phyloP scores from a whole-genome alignment of 83 land plant species.

The Larix sibirica region DNA sequence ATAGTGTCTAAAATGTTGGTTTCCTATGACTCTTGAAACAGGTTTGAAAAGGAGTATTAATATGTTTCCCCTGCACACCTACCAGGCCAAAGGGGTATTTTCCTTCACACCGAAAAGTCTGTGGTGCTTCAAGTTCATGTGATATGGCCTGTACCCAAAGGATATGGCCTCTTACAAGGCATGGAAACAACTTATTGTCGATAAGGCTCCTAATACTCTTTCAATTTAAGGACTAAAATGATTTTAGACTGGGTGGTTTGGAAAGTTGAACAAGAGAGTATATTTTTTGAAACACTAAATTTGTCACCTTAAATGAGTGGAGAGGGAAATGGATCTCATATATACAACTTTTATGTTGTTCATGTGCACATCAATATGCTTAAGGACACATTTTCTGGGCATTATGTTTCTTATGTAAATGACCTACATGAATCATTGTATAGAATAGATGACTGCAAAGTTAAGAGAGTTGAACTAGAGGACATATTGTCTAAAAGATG shows the following conservation, averaged over 20 bases:
- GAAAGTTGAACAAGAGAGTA: constrained; percentile 89
- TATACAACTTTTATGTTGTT: constrained; percentile 86
- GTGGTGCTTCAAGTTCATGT: too few relatives aligned
- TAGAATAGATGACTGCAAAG: constrained; percentile 90
- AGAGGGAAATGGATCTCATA: constrained; percentile 40
- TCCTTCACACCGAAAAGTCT: too few relatives aligned
- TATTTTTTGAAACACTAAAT: constrained; percentile 78
- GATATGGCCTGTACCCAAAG: too few relatives aligned
- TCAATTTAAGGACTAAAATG: constrained; percentile 84
- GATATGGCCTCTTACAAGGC: constrained; percentile 35
- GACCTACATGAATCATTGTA: constrained; percentile 80
- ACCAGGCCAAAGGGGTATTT: too few relatives aligned
- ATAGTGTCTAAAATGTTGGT: too few relatives aligned
- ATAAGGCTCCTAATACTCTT: constrained; percentile 87
- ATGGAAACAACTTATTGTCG: constrained; percentile 75
- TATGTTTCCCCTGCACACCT: too few relatives aligned
- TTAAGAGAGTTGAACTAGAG: constrained; percentile 67
- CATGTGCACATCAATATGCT: constrained; percentile 95
- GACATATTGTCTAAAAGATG: constrained; percentile 86
- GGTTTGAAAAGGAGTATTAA: too few relatives aligned
- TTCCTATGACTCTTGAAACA: too few relatives aligned
- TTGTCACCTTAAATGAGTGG: constrained; percentile 80
- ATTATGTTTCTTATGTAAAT: constrained; percentile 85
- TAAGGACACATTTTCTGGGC: constrained; percentile 95
- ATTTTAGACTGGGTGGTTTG: constrained; percentile 83